Percentiles rank a stretch among this genome's conserved stretches.
Evolutionary conservation across 805 yeast genomes (phyloP).

Genomic region (Hanseniaspora taiwanica): DNA sequence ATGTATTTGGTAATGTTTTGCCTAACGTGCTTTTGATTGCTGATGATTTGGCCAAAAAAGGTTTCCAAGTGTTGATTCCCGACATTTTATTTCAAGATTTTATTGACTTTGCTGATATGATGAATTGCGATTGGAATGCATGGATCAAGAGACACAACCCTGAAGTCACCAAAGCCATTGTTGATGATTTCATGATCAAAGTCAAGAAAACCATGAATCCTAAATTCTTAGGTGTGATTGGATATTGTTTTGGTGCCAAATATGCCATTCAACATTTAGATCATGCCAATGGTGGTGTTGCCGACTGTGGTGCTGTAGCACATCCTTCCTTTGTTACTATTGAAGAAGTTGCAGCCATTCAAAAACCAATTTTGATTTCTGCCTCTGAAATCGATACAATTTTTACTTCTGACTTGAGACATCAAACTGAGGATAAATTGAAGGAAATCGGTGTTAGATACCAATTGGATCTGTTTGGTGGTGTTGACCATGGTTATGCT

Average conservation of each 20-base stretch:
- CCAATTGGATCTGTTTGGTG: slow-evolving; percentile 48
- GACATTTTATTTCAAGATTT: slow-evolving; percentile 48
- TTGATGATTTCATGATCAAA: slow-evolving; percentile 32
- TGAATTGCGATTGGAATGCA: slow-evolving; percentile 13
- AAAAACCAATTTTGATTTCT: slow-evolving; percentile 51
- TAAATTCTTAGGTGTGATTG: slow-evolving; percentile 43
- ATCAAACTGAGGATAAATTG: slow-evolving; percentile 44
- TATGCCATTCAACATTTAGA: slow-evolving; percentile 39
- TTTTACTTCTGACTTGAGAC: slow-evolving; percentile 54
- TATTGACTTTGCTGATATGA: slow-evolving; percentile 21
- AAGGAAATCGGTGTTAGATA: slow-evolving; percentile 40
- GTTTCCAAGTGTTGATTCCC: slow-evolving; percentile 62
- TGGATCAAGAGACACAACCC: slow-evolving; percentile 48
- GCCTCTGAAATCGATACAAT: slow-evolving; percentile 60
- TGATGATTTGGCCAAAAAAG: slow-evolving; percentile 46
- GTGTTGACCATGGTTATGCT: slow-evolving; percentile 66
- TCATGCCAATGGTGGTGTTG: slow-evolving; percentile 19
- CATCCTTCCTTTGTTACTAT: slow-evolving; percentile 68
- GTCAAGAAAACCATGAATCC: slow-evolving; percentile 34
- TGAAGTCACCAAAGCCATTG: slow-evolving; percentile 35
- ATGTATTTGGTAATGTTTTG: slow-evolving; percentile 50
- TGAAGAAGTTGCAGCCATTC: slow-evolving; percentile 51
- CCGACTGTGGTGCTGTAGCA: slow-evolving; percentile 58
- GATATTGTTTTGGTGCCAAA: slow-evolving; percentile 82
- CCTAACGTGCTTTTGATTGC: slow-evolving; percentile 51